Conservation (phyloP, 176 grass and related monocot species). For the Puya raimondii region DNA sequence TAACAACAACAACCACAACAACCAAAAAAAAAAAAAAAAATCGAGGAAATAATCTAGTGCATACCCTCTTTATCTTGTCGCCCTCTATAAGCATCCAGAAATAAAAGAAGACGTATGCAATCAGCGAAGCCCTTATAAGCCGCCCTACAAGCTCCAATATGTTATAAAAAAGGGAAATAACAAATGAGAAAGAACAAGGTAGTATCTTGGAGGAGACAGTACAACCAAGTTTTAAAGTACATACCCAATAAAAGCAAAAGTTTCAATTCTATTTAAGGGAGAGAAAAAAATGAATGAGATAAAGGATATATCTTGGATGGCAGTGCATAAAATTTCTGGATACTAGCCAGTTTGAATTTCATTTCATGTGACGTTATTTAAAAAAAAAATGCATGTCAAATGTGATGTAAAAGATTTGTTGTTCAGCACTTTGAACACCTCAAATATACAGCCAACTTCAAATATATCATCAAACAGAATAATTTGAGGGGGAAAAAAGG, state of each 20-base stretch:
- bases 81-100: constrained; percentile 87
- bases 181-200: neutral
- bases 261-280: too few species aligned
- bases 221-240: too few species aligned
- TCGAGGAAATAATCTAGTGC: constrained; percentile 12
- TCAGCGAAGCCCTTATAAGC: constrained; percentile 96
- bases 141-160: constrained; percentile 54
- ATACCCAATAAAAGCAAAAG: too few species aligned
- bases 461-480: neutral
- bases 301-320: neutral
- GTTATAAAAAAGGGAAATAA: neutral
- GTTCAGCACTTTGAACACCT: neutral
- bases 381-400: too few species aligned
- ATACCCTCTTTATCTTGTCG: constrained; percentile 94
- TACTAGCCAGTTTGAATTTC: neutral
- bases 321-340: too few species aligned
- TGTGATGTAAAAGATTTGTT: too few species aligned
- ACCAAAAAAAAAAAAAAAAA: neutral
- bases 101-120: constrained; percentile 93
- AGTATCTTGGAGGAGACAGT: neutral
- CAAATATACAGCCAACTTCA: neutral
- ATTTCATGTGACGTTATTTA: neutral
- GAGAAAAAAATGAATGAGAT: neutral
- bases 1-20: too few species aligned
- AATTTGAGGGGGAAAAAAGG: neutral